A percentile compares a stretch with the other conserved stretches of the same genome.
These are phyloP conservation scores for Penicillium sp. DNA, from an alignment of 2,329 filamentous ascomycete species.

Conservation along the genomic window DNA sequence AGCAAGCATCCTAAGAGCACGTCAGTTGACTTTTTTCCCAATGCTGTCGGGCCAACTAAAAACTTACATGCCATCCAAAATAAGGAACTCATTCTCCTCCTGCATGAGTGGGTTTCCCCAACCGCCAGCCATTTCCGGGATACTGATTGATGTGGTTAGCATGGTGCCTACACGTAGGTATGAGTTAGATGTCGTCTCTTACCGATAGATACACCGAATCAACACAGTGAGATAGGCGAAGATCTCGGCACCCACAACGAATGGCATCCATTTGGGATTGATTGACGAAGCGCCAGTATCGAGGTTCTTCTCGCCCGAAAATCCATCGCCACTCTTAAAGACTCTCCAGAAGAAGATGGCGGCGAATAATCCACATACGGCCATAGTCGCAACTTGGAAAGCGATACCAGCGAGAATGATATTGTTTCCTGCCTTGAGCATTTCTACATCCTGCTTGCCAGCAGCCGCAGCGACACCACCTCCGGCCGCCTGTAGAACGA, in stretches of 20 bases:
- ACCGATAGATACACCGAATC: conserved; percentile 48
- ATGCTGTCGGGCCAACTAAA: neutral
- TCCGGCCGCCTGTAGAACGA: conserved; percentile 59
- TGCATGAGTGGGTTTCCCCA: conserved; percentile 51
- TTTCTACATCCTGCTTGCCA: conserved; percentile 33
- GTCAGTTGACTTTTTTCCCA: conserved; percentile 3
- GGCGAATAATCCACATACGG: conserved; percentile 37
- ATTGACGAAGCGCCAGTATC: conserved; percentile 23
- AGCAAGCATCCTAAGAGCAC: conserved; percentile 44
- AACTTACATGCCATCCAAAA: conserved; percentile 50
- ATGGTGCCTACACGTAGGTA: neutral
- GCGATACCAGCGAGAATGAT: conserved; percentile 60
- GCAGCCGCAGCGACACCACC: conserved; percentile 58
- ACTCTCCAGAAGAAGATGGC: conserved; percentile 49
- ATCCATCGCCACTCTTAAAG: conserved; percentile 26
- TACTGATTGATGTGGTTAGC: conserved; percentile 30
- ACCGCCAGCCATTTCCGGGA: conserved; percentile 52
- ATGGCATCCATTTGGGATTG: conserved; percentile 21
- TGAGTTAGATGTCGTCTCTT: conserved; percentile 2
- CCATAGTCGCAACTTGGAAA: conserved; percentile 55
- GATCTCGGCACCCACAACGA: conserved; percentile 30
- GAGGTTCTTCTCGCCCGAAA: conserved; percentile 28
- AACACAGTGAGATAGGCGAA: conserved; percentile 43
- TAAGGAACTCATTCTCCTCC: conserved; percentile 48
- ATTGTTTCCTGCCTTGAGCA: conserved; percentile 52